Conservation (phyloP, 192 early-diverging fungal genomes). For the Glomus cerebriforme region DNA sequence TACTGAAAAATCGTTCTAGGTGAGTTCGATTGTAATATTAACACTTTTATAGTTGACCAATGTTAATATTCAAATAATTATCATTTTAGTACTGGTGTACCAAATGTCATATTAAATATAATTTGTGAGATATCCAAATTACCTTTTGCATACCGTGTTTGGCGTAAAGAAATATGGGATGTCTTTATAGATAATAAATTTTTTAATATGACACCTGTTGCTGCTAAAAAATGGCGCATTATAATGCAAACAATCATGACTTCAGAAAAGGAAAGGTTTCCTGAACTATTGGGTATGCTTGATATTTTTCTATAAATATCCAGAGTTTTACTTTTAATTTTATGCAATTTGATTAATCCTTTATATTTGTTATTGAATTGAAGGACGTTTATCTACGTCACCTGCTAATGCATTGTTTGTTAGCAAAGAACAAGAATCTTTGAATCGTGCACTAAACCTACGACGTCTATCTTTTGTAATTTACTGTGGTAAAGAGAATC, state of each 20-base stretch:
- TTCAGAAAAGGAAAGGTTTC: constrained; percentile 76
- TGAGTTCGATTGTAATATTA: constrained; percentile 10
- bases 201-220: constrained; percentile 61
- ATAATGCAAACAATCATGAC: constrained; percentile 71
- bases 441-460: constrained; percentile 64
- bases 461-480: constrained; percentile 82
- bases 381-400: constrained; percentile 67
- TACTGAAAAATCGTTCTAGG: constrained; percentile 60
- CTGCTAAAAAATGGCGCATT: constrained; percentile 63
- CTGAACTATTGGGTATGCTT: constrained; percentile 64
- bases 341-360: background rate
- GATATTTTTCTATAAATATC: background rate
- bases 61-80: background rate
- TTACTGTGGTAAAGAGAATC: constrained; percentile 71
- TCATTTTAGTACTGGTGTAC: constrained; percentile 33
- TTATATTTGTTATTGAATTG: background rate
- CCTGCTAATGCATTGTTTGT: constrained; percentile 76
- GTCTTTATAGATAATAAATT: constrained; percentile 72
- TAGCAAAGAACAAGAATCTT: constrained; percentile 78
- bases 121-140: constrained; percentile 63
- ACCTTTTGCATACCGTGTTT: constrained; percentile 62
- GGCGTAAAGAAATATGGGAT: constrained; percentile 79
- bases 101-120: constrained; percentile 56
- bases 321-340: background rate
- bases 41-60: background rate